These are phyloP conservation scores for Eucalyptus globulus DNA, from an alignment of 345 rosid genomes.

Conservation along the genomic window DNA sequence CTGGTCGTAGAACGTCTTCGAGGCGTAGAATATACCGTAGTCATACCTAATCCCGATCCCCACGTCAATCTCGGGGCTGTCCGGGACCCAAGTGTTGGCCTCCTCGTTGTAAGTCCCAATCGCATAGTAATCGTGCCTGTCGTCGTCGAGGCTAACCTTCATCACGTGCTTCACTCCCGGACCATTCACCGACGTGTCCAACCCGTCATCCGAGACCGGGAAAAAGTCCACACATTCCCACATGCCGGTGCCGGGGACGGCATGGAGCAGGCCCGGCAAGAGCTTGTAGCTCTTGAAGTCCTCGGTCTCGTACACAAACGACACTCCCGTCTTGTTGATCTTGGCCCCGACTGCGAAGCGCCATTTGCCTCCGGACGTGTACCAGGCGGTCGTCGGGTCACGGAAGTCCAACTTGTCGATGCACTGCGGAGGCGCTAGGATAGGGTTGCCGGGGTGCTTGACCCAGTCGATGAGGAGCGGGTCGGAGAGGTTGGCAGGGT, in stretches of 20 bases:
- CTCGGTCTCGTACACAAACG: conserved; percentile 63
- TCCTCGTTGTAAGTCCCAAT: conserved; percentile 44
- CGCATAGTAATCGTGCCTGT: conserved; percentile 52
- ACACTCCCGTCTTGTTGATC: conserved; percentile 50
- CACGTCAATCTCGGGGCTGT: conserved; percentile 37
- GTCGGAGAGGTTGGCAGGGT: conserved; percentile 62
- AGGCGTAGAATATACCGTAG: conserved; percentile 59
- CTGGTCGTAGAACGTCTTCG: conserved; percentile 62
- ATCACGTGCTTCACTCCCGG: conserved; percentile 45
- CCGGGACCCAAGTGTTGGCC: conserved; percentile 36
- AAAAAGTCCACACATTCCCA: conserved; percentile 87
- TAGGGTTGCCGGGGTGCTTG: conserved; percentile 64
- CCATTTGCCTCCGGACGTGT: conserved; percentile 72
- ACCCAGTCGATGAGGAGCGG: conserved; percentile 69
- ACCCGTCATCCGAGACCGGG: conserved; percentile 30
- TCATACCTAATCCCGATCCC: conserved; percentile 63
- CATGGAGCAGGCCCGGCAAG: conserved; percentile 30
- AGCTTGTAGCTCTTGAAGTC: conserved; percentile 46
- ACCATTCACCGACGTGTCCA: conserved; percentile 45
- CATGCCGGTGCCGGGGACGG: conserved; percentile 74
- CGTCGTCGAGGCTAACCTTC: conserved; percentile 53
- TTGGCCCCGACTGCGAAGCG: conserved; percentile 67
- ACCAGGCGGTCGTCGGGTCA: conserved; percentile 97
- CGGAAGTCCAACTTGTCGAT: conserved; percentile 61
- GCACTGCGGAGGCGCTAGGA: conserved; percentile 65